Evolutionary conservation across 2,329 filamentous ascomycete species (phyloP), one percentile per base, ranked within the genome.

Genomic region (Fusarium scirpi): DNA sequence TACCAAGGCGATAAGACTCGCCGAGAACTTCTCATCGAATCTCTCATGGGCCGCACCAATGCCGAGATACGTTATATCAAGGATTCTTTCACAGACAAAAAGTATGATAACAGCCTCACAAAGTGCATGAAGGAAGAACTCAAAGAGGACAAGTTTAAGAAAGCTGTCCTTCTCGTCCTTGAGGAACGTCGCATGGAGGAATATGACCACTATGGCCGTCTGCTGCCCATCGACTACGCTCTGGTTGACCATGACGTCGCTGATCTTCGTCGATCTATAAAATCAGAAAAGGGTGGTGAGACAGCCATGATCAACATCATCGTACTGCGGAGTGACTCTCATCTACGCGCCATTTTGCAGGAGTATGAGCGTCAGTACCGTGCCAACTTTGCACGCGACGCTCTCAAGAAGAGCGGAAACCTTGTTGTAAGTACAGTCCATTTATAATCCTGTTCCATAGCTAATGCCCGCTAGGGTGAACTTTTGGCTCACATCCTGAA

Each of bases 101-200:
- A 97, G 72, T 98, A 98, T 80, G 84, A 87, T 54, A 92, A 98
- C 80, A 92, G 89, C 68, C 82, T 98, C 55, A 87, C 87, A 58
- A 89, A 90, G 75, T 98, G 94, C 81, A 97, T 98, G 92, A 91
- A 92, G 78, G 92, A 91, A 51, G 96, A 99, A 81, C 85, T 99
- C 40, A 95, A 94, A 76, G 94, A 96, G 69, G 94, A 98, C 81
- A 98, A 98, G 81, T 99, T 98, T 83, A 94, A 97, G 68, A 91
- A 90, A 69, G 94, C 94, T 0, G 90, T 99, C 6, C 78, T 98
- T 63, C 85, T 94, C 77, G 94, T 92, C 9, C 85, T 99, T 1
- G 94, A 97, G 61, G 94, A 92, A 79, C 85, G 89, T 59, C 84
- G 94, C 13, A 96, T 97, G 88, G 92, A 96, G 71, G 94, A 98